A percentile compares a stretch with the other conserved stretches of the same genome.
Evolutionary conservation across 495 filamentous ascomycete genomes (phyloP).

Genomic region (Hypomontagnella submonticulosa): DNA sequence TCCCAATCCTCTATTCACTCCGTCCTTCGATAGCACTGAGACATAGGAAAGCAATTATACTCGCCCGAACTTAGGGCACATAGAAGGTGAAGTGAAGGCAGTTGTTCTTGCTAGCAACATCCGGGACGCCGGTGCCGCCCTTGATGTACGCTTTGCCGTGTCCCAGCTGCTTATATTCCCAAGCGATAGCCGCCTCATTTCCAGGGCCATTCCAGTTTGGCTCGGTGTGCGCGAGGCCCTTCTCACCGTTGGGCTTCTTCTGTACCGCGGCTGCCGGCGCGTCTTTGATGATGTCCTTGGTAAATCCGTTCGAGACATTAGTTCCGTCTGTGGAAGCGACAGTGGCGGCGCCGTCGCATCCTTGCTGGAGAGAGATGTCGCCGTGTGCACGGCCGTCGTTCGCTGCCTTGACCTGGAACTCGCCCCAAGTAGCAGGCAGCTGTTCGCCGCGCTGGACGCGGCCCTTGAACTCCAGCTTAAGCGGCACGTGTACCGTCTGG

Average conservation of each 20-base stretch:
- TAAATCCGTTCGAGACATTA: conserved; percentile 49
- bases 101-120: conserved; percentile 56
- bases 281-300: conserved; percentile 48
- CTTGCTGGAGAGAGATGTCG: conserved; percentile 56
- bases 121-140: conserved; percentile 52
- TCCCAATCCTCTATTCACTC: too few species aligned
- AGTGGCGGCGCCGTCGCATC: conserved; percentile 57
- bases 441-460: conserved; percentile 56
- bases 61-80: conserved; percentile 14
- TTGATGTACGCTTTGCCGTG: conserved; percentile 53
- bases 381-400: conserved; percentile 56
- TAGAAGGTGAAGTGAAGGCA: conserved; percentile 55
- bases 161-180: conserved; percentile 50
- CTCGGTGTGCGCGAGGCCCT: conserved; percentile 51
- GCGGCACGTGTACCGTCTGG: conserved; percentile 46
- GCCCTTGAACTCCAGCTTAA: conserved; percentile 53
- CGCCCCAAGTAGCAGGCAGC: conserved; percentile 55
- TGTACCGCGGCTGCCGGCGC: conserved; percentile 50
- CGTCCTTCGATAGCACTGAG: too few species aligned
- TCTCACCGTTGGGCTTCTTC: conserved; percentile 50
- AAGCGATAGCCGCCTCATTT: conserved; percentile 55
- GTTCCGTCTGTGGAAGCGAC: conserved; percentile 54
- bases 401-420: conserved; percentile 55
- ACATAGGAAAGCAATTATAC: too few species aligned
- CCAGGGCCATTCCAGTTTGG: conserved; percentile 56